Base-by-base conservation (phyloP, 2,329 filamentous ascomycete species). In the Elsinoe australis region DNA sequence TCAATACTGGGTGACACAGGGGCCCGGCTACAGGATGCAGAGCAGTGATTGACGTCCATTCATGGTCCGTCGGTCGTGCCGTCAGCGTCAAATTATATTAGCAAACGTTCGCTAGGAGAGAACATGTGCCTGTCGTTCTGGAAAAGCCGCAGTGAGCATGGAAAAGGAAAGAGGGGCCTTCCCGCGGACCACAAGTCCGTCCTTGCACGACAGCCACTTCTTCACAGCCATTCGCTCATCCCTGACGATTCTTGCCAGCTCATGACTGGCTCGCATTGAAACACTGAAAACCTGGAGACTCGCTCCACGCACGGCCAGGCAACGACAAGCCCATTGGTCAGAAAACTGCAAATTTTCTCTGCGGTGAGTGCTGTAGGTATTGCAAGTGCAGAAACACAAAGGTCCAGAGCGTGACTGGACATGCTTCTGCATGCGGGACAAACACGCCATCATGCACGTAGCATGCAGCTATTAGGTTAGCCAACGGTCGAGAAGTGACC, bases 401-500 rank as follows among this genome's bases (percentile, higher is more conserved):
- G n/a, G 35, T 39, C 35, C 21, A 39, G 35, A 39, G 35, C 28
- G 6, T 17, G 22, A 6, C 39, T 28, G 21, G 17, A 28, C 15
- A 29, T 26, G n/a, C 6, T 26, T 12, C 22, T 44, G n/a, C 39
- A 44, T 31, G 22, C 22, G 24, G 26, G 24, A 31, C 19, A 44
- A 29, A 44, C 39, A 22, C 7, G 35, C 22, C 18, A n/a, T 17
- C 36, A 44, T 18, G 39, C 39, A 44, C 15, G 12, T 19, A 31
- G 31, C 31, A 31, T 44, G 26, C 39, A 31, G 26, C 19, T 44
- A 10, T 14, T 29, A 44, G 39, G 39, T 44, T 44, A 31, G 39
- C 15, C n/a, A 44, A 44, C 39, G 39, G 39, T 44, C 39, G 26
- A 44, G 26, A 44, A 44, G 28, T 44, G 39, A 32, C 39, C 24